phyloP scores from a whole-genome alignment of 257 asterid genomes.

The Solanum pennellii region DNA sequence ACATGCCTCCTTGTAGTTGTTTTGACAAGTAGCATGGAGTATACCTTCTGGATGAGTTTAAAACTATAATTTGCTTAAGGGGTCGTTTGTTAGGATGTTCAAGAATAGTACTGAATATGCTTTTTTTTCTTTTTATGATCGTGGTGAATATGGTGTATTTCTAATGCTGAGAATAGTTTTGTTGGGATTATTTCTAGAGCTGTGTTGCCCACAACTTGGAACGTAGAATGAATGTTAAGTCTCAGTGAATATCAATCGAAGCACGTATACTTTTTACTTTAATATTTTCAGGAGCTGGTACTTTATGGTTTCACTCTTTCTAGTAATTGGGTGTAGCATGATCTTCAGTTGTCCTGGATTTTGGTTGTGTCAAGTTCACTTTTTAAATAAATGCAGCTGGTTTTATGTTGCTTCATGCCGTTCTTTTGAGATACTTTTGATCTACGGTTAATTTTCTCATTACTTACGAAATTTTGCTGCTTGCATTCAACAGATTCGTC shows the following conservation, averaged over 20 bases:
- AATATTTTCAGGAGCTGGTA: neutral
- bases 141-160: neutral
- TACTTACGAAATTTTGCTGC: neutral
- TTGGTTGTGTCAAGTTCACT: neutral
- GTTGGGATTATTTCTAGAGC: neutral
- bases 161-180: neutral
- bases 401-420: neutral
- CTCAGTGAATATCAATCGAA: neutral
- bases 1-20: neutral
- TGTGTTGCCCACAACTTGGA: neutral
- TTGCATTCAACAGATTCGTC: conserved; percentile 56
- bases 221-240: neutral
- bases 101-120: neutral
- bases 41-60: neutral
- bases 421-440: neutral
- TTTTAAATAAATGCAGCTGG: neutral
- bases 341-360: neutral
- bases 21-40: neutral
- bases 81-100: neutral
- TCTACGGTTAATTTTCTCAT: neutral
- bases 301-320: neutral
- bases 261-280: neutral
- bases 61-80: neutral
- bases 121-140: neutral
- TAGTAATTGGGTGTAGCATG: neutral